These are phyloP conservation scores for Lagerstroemia speciosa DNA, from an alignment of 345 rosid species.

Conservation along the genomic window DNA sequence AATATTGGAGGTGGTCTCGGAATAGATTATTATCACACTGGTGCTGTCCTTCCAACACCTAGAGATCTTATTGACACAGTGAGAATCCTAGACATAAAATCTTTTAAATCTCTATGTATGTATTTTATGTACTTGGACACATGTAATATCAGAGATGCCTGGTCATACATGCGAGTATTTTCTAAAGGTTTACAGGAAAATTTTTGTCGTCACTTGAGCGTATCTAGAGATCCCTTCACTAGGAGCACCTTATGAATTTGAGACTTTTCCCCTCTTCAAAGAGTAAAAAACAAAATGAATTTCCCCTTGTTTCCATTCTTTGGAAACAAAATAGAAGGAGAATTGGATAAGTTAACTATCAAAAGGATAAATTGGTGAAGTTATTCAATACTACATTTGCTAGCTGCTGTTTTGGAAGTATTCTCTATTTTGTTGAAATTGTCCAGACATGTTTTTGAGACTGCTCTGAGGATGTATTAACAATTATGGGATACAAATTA, in stretches of 20 bases:
- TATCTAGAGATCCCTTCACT: neutral
- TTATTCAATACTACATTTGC: neutral
- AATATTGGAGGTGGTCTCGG: conserved; percentile 99
- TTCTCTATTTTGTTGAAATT: neutral
- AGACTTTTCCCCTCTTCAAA: no score
- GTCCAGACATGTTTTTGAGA: neutral
- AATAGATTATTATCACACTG: conserved; percentile 80
- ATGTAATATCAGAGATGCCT: neutral
- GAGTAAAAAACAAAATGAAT: neutral
- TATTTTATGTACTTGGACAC: neutral
- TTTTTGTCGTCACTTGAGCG: neutral
- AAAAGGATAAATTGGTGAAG: neutral
- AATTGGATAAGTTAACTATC: neutral
- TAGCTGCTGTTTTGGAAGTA: neutral
- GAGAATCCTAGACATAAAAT: conserved; percentile 14
- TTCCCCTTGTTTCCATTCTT: neutral
- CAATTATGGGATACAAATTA: neutral
- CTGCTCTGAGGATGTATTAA: neutral
- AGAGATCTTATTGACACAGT: conserved; percentile 92
- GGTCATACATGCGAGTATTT: neutral
- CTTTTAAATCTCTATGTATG: conserved; percentile 3
- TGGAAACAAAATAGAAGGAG: neutral
- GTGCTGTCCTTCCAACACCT: conserved; percentile 85
- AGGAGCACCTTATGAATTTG: neutral
- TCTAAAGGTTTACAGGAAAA: neutral